phyloP scores from a whole-genome alignment of 2,329 filamentous ascomycete genomes.

The Alternaria gansuensis region DNA sequence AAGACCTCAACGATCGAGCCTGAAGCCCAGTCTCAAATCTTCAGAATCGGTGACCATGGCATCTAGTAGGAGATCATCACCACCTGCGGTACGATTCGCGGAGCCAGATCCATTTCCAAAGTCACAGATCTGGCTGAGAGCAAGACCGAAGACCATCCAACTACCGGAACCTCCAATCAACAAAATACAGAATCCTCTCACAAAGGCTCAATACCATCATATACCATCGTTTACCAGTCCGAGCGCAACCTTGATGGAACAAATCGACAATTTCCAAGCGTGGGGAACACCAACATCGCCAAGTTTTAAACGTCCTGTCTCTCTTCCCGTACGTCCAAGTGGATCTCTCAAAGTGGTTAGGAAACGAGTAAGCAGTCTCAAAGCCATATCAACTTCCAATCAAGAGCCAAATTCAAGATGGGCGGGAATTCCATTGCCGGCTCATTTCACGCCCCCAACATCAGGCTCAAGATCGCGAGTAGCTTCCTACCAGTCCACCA shows the following conservation, averaged over 20 bases:
- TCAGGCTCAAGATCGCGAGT: constrained; percentile 23
- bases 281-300: constrained; percentile 19
- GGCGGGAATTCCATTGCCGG: constrained; percentile 28
- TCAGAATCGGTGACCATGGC: constrained; percentile 25
- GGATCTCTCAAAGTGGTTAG: constrained; percentile 12
- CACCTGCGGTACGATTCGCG: constrained; percentile 38
- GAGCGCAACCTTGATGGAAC: constrained; percentile 14
- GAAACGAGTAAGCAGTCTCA: constrained; percentile 17
- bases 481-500: constrained; percentile 35
- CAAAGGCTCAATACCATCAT: constrained; percentile 17
- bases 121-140: constrained; percentile 12
- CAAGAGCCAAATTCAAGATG: constrained; percentile 26
- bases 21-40: constrained; percentile 37
- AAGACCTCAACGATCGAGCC: constrained; percentile 25
- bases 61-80: constrained; percentile 28
- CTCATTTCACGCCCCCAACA: constrained; percentile 28
- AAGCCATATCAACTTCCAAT: constrained; percentile 24
- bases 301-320: constrained; percentile 8
- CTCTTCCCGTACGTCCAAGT: constrained; percentile 18
- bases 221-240: constrained; percentile 14
- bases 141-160: constrained; percentile 13
- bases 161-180: constrained; percentile 15
- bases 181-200: constrained; percentile 18
- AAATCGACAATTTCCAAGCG: constrained; percentile 14
- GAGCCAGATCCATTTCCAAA: constrained; percentile 30